A percentile compares a stretch with the other conserved stretches of the same genome.
Conservation (phyloP, 768 basidiomycete species). For the Lepiota brunneoincarnata region DNA sequence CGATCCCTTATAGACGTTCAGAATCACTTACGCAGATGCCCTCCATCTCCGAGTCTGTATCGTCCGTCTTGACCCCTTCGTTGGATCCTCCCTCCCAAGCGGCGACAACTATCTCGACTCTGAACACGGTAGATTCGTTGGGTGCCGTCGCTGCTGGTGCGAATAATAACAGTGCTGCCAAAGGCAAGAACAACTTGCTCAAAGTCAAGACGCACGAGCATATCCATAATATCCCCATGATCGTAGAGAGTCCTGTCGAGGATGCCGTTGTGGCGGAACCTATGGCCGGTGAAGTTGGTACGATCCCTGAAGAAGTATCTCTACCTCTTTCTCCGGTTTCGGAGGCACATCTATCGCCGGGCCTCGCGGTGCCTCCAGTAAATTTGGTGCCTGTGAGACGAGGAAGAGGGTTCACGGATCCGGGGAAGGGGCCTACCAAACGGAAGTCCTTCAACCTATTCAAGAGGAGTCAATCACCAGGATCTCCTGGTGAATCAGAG, state of each 20-base stretch:
- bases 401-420: slow-evolving; percentile 15
- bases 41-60: slow-evolving; percentile 17
- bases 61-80: slow-evolving; percentile 26
- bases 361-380: not conserved
- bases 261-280: slow-evolving; percentile 17
- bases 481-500: slow-evolving; percentile 5
- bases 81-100: slow-evolving; percentile 26
- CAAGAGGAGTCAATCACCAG: slow-evolving; percentile 27
- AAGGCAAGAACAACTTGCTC: slow-evolving; percentile 18
- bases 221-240: slow-evolving; percentile 24
- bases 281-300: slow-evolving; percentile 13
- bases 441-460: slow-evolving; percentile 36
- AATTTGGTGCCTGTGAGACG: not conserved
- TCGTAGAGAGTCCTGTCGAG: slow-evolving; percentile 38
- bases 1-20: slow-evolving; percentile 14
- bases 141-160: not conserved
- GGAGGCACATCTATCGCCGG: not conserved
- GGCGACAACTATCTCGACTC: slow-evolving; percentile 20
- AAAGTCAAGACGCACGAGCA: slow-evolving; percentile 19
- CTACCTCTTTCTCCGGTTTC: slow-evolving; percentile 1
- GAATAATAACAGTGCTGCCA: not conserved
- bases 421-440: slow-evolving; percentile 5
- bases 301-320: not conserved
- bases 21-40: slow-evolving; percentile 16
- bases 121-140: slow-evolving; percentile 18